A percentile compares a stretch with the other conserved stretches of the same genome.
These are phyloP conservation scores for Grigorovia transvaalensis DNA, from an alignment of 805 yeast genomes.

Conservation along the genomic window DNA sequence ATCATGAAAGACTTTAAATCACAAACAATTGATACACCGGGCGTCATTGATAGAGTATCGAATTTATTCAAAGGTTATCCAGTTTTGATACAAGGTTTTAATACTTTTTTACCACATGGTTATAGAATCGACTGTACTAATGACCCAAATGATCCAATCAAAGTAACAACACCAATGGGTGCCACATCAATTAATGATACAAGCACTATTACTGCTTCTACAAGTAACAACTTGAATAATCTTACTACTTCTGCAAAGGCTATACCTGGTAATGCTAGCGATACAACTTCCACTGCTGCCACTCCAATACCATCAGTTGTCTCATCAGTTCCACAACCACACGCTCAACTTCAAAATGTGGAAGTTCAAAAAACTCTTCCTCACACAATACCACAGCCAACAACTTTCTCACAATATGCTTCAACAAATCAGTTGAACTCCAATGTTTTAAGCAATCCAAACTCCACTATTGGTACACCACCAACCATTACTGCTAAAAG, in stretches of 20 bases:
- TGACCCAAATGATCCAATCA: conserved; percentile 83
- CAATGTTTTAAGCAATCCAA: conserved; percentile 11
- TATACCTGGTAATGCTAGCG: neutral
- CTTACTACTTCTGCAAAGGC: neutral
- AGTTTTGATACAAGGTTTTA: conserved; percentile 88
- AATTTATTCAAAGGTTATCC: conserved; percentile 88
- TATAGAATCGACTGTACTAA: conserved; percentile 83
- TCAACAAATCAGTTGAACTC: neutral
- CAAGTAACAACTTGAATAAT: neutral
- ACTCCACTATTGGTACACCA: neutral
- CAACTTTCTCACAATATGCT: neutral
- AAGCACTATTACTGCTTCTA: neutral
- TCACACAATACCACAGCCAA: neutral
- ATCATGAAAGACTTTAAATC: conserved; percentile 98
- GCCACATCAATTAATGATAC: conserved; percentile 27
- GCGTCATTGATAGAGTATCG: conserved; percentile 93
- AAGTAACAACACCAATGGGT: conserved; percentile 94
- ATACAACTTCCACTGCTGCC: neutral
- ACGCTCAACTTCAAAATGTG: neutral
- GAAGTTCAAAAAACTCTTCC: conserved; percentile 1
- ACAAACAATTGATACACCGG: conserved; percentile 94
- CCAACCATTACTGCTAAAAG: neutral
- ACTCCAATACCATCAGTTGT: neutral
- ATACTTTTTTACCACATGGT: conserved; percentile 95
- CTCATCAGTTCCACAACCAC: conserved; percentile 11